Evolutionary conservation across 2,329 filamentous ascomycete genomes (phyloP), one percentile per base, ranked within the genome.

Genomic region (Curvularia lunata): DNA sequence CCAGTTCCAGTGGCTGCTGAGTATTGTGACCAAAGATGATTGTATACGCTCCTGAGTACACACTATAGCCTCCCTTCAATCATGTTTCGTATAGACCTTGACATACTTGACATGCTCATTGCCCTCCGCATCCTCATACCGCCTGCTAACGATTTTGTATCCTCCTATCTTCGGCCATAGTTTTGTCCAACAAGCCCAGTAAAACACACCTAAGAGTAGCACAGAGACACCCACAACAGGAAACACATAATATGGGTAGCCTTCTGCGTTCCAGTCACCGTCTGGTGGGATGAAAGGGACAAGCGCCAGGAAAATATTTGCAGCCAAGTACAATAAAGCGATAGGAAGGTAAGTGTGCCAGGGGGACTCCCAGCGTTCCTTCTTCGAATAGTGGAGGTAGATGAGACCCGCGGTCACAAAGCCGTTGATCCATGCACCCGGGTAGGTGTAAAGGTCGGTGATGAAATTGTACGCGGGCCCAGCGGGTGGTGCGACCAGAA

Each of bases 391-490:
- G 46, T 75, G 74, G 4, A 77, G 59, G 52, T 75, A 75, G 42
- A 76, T 73, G 42, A 76, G 71, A 18, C 74, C 75, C 1, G 71
- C 72, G 5, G 65, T 65, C 6, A 75, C 73, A 51, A 75, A 75
- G n/a, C 63, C 70, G 42, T 75, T 75, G 66, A 77, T 75, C 70
- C 72, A 75, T 9, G 73, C 68, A 5, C 73, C 73, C 1, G 74
- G 74, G 58, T 77, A 76, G 8, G 72, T 74, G 55, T 77, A 74
- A 46, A 88, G 71, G 60, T 86, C 84, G 48, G 85, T 80, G 40
- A 88, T 82, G 66, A 91, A 91, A 74, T 87, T 88, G 73, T 90
- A 90, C 0, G 88, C 87, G 16, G 87, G 83, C 0, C 88, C 88
- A 0, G 87, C 84, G 0, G 88, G 88, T 1, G 88, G 88, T 0